Evolutionary conservation across 768 basidiomycete genomes (phyloP).

Genomic region (Suillus sp.): DNA sequence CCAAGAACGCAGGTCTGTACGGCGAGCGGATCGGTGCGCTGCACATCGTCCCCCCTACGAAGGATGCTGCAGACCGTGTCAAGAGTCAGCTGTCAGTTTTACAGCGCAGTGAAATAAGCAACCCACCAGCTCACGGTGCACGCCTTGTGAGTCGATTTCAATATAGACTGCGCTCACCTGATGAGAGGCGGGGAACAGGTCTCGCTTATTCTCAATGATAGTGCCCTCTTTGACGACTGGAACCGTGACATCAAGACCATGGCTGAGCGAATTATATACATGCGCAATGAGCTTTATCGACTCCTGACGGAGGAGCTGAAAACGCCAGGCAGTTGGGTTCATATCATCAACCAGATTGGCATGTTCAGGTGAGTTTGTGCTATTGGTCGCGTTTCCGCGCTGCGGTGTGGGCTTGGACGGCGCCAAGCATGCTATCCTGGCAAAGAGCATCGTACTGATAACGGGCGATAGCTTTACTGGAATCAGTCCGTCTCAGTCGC

Average conservation of each 20-base stretch:
- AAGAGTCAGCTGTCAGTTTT: constrained; percentile 88
- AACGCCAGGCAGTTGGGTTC: constrained; percentile 94
- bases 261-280: constrained; percentile 89
- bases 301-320: constrained; percentile 63
- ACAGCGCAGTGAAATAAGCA: constrained; percentile 93
- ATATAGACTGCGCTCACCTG: constrained; percentile 1
- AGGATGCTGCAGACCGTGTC: constrained; percentile 70
- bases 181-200: constrained; percentile 46
- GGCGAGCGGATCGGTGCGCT: constrained; percentile 87
- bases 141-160: constrained; percentile 60
- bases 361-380: constrained; percentile 80
- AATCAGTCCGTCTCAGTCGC: constrained; percentile 64
- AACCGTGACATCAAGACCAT: constrained; percentile 87
- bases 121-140: constrained; percentile 90
- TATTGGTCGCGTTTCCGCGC: background rate
- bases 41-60: constrained; percentile 48
- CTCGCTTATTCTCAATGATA: constrained; percentile 77
- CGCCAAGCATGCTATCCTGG: background rate
- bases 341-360: constrained; percentile 94
- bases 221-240: constrained; percentile 83
- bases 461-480: constrained; percentile 73
- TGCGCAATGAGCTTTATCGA: constrained; percentile 80
- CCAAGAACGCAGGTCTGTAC: constrained; percentile 95
- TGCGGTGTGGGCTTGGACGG: background rate
- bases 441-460: constrained; percentile 17